These are phyloP conservation scores for Hyphopichia fennica DNA, from an alignment of 1,139 yeast genomes.

Conservation along the genomic window DNA sequence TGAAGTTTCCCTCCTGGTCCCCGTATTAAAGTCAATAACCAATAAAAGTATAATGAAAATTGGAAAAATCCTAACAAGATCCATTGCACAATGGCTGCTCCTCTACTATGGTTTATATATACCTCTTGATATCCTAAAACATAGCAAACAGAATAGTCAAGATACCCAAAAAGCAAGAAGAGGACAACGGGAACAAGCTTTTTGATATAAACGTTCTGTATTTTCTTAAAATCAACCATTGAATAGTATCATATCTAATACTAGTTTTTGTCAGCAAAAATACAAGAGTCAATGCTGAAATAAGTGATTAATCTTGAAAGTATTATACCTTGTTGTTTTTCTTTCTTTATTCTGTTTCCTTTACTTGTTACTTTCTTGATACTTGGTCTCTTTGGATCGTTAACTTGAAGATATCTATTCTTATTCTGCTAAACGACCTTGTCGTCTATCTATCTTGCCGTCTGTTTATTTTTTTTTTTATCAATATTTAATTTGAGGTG, in stretches of 20 bases:
- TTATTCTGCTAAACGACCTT: too few relatives aligned
- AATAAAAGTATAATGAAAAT: conserved; percentile 25
- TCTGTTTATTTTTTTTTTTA: too few relatives aligned
- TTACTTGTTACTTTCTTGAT: too few relatives aligned
- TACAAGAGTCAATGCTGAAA: too few relatives aligned
- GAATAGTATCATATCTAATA: background rate
- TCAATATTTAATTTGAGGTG: too few relatives aligned
- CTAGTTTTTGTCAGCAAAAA: too few relatives aligned
- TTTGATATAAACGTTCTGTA: conserved; percentile 5
- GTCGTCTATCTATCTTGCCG: too few relatives aligned
- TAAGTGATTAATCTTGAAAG: too few relatives aligned
- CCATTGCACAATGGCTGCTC: conserved; percentile 39
- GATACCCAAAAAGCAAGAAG: conserved; percentile 24
- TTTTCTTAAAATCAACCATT: background rate
- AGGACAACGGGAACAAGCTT: conserved; percentile 24
- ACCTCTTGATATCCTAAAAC: conserved; percentile 39
- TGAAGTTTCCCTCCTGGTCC: conserved; percentile 39
- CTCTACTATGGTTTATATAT: conserved; percentile 28
- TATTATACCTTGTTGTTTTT: too few relatives aligned
- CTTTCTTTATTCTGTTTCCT: too few relatives aligned
- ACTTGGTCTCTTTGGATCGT: too few relatives aligned
- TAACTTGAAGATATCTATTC: too few relatives aligned
- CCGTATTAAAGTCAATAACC: conserved; percentile 23
- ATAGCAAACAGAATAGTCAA: conserved; percentile 33
- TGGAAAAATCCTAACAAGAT: conserved; percentile 27